phyloP scores from a whole-genome alignment of 2,329 filamentous ascomycete species.

The Fusarium miscanthi region DNA sequence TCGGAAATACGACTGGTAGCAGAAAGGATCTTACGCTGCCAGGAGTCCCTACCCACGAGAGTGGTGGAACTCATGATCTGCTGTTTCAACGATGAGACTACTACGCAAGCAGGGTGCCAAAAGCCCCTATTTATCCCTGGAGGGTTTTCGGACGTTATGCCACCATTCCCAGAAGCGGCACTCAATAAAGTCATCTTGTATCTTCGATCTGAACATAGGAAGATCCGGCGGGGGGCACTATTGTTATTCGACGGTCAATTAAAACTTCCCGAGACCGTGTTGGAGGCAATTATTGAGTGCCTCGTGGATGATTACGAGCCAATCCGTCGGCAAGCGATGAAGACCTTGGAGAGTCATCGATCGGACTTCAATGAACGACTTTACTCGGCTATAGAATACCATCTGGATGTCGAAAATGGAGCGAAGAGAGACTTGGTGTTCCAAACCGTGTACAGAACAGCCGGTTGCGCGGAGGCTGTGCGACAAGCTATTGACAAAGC shows the following conservation, averaged over 20 bases:
- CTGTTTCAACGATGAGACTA: background rate
- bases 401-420: background rate
- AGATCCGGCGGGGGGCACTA: background rate
- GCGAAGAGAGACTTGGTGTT: background rate
- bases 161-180: background rate
- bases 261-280: background rate
- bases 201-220: background rate
- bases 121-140: background rate
- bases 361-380: background rate
- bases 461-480: accelerated
- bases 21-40: background rate
- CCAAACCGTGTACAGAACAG: background rate
- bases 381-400: background rate
- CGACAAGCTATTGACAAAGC: background rate
- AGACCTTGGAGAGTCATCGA: background rate
- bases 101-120: accelerated
- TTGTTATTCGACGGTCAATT: background rate
- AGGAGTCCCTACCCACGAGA: background rate
- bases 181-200: background rate
- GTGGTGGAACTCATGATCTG: background rate
- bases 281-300: background rate
- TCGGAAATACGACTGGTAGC: background rate
- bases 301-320: background rate
- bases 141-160: background rate
- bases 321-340: background rate